Evolutionary conservation across 495 filamentous ascomycete species (phyloP).

Genomic region (Aspergillus diversus): DNA sequence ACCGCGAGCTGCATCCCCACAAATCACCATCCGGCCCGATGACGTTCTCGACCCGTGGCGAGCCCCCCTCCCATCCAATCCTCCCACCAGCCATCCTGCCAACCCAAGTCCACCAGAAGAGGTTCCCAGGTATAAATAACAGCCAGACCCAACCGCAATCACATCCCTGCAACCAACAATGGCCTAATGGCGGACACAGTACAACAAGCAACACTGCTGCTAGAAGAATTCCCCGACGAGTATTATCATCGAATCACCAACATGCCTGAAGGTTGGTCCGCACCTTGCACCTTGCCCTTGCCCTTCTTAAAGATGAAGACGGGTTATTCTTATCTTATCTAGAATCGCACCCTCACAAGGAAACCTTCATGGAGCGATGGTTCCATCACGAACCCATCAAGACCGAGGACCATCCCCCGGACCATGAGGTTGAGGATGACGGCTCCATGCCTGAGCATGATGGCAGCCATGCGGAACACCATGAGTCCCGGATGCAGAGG

Average conservation of each 20-base stretch:
- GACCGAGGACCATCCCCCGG: not conserved
- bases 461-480: not conserved
- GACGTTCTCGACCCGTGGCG: not conserved
- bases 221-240: not conserved
- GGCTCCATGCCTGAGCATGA: not conserved
- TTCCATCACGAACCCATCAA: slow-evolving; percentile 6
- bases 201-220: slow-evolving; percentile 1
- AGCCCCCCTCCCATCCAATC: not conserved
- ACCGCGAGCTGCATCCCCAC: not conserved
- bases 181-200: not conserved
- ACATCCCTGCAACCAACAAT: not conserved
- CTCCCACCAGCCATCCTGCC: not conserved
- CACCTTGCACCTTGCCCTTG: not conserved
- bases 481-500: slow-evolving; percentile 7
- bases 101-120: not conserved
- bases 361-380: slow-evolving; percentile 18
- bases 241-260: not conserved
- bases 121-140: no score
- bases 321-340: not conserved
- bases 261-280: slow-evolving; percentile 15
- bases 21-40: not conserved
- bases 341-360: slow-evolving; percentile 15
- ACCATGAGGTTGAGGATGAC: not conserved
- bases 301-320: not conserved
- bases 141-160: not conserved